Evolutionary conservation across 345 rosid genomes (phyloP).

Genomic region (Sisymbrium altissimum): DNA sequence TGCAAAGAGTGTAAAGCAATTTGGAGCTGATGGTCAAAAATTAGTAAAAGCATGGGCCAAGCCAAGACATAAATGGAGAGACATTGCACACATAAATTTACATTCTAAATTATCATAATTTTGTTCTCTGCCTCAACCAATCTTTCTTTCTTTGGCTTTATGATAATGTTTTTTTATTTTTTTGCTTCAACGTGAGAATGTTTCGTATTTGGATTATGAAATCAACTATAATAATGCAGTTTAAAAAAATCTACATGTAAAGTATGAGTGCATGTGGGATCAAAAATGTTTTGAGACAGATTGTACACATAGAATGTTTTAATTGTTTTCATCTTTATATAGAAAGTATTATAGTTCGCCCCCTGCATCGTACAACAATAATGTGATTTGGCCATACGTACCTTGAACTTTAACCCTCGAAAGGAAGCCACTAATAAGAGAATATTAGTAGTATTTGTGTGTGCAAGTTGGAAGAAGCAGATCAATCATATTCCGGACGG

Average conservation of each 20-base stretch:
- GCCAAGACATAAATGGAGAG: constrained; percentile 15
- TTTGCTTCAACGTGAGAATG: neutral
- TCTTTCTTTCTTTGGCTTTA: neutral
- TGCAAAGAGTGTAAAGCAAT: constrained; percentile 13
- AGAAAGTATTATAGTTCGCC: neutral
- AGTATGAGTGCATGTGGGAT: constrained; percentile 3
- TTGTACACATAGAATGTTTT: neutral
- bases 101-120: neutral
- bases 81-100: constrained; percentile 1
- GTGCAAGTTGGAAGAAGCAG: too few species aligned
- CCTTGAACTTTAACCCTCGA: too few species aligned
- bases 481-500: too few species aligned
- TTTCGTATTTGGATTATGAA: neutral
- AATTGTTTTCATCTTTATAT: too few species aligned
- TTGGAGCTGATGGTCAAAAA: constrained; percentile 23
- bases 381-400: neutral
- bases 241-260: neutral
- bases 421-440: too few species aligned
- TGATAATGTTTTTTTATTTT: neutral
- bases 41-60: constrained; percentile 22
- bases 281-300: constrained; percentile 1
- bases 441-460: too few species aligned
- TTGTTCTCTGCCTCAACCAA: neutral
- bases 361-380: neutral
- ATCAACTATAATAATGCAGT: neutral